Conservation (phyloP, 2,329 filamentous ascomycete species). For the Epichloe sp. region DNA sequence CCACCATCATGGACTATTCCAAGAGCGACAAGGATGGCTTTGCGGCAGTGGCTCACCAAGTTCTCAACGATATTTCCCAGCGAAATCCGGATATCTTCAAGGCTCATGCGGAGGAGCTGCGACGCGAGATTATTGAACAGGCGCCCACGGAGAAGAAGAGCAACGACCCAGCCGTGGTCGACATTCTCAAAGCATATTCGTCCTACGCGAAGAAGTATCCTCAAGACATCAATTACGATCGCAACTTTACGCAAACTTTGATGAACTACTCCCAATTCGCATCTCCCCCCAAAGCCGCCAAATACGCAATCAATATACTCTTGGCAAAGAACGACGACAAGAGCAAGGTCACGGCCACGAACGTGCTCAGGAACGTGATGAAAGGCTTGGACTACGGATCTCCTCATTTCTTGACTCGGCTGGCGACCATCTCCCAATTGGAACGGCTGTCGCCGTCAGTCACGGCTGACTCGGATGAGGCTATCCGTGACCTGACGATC, state of each 20-base stretch:
- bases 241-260: constrained; percentile 69
- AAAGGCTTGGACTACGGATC: constrained; percentile 61
- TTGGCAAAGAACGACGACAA: constrained; percentile 63
- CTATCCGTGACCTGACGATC: constrained; percentile 66
- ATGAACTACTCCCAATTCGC: constrained; percentile 75
- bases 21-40: constrained; percentile 71
- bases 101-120: constrained; percentile 81
- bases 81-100: constrained; percentile 84
- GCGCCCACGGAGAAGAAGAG: constrained; percentile 55
- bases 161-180: constrained; percentile 65
- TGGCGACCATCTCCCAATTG: constrained; percentile 61
- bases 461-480: constrained; percentile 58
- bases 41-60: constrained; percentile 68
- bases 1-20: constrained; percentile 77
- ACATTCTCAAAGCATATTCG: constrained; percentile 86
- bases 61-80: constrained; percentile 84
- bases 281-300: constrained; percentile 68
- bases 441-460: constrained; percentile 62
- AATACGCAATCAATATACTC: constrained; percentile 86
- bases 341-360: constrained; percentile 68
- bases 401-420: constrained; percentile 61
- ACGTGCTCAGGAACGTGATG: constrained; percentile 64
- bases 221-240: constrained; percentile 67
- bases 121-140: constrained; percentile 70
- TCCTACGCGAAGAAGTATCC: constrained; percentile 82